Evolutionary conservation across 306 rosid genomes (phyloP), one percentile per base, ranked within the genome.

Genomic region (Citrullus colocynthis): DNA sequence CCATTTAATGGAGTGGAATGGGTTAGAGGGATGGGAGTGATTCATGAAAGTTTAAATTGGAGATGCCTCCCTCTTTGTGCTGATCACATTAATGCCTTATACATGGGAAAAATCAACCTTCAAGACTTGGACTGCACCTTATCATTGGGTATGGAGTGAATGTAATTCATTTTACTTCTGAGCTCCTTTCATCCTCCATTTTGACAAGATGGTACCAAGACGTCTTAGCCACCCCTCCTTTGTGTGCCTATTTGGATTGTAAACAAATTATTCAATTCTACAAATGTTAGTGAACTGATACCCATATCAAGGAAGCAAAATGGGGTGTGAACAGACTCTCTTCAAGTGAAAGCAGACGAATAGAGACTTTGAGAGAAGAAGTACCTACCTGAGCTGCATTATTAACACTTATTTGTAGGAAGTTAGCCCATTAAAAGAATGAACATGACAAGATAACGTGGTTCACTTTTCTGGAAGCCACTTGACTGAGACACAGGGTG

Each of bases 51-150:
- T 78, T 84, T 91, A 75, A 72, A 91, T 77, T 80, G 17, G 63
- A 90, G 85, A 78, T 94, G 98, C 79, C 87, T 94, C 74, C 96
- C 96, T 78, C 87, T 94, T 7, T 91, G 97, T 85, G 64, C 86
- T 44, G 86, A 88, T 82, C 98, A 94, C 84, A 75, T 86, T 7
- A 80, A 78, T 65, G 92, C 89, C 79, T 84, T 94, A 55, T 94
- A 90, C 82, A 75, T 84, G 85, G 96, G 96, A 44, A 88, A 75
- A 79, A 84, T 88, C 79, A 87, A 89, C 16, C 90, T 94, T 80
- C 91, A 91, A 80, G 97, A 91, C 80, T 78, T 94, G 75, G 97
- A 91, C 49, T 91, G 86, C 58, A 72, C 93, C 69, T 84, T 48
- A 69, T 69, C 56, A 13, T 48, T 69, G 10, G 75, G 44, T 21